Base-by-base conservation (phyloP, 305 asterid genomes). In the Caryopteris hybrid region DNA sequence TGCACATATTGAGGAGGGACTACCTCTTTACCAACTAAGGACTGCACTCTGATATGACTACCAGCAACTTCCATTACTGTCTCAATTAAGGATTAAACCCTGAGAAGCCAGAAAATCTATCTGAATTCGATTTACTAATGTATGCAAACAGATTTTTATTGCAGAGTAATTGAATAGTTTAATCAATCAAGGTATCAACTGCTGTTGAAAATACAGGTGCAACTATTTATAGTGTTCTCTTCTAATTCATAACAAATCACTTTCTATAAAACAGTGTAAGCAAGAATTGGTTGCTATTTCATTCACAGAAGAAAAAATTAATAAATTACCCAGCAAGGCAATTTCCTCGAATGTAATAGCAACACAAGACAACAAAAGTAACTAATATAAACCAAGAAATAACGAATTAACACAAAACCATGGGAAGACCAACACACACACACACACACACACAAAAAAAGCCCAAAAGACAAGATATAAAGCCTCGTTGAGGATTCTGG, bases 1-100 rank as follows among this genome's bases (percentile, higher is more conserved):
- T 88, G 96, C 50, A 88, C 76, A 46, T 81, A 88, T 36, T 81
- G 79, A 33, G 86, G 71, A 39, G 92, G 96, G 50, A 88, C 91
- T 0, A 56, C 74, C 34, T 63, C 55, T 66, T 75, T 68, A 13
- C 78, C 86, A 41, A 72, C 84, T 51, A 88, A 66, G 54, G 82
- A 70, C 48, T 88, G 93, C 45, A 88, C 96, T 75, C 96, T 76
- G 27, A 75, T 63, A 31, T 51, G 73, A 75, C 59, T 68, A 56
- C 69, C 70, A 43, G 42, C 73, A 72, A 70, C 70, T 75, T 81
- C 87, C 90, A 84, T 84, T 53, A 21, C 20, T 41, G 8, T 23
- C 5, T 47, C n/a, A 51, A 14, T 21, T 16, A 31, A 10, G 6
- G 43, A 64, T 25, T 6, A 27, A 52, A 17, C 47, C 77, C 60